A percentile compares a stretch with the other conserved stretches of the same genome.
Conservation (phyloP, 2,329 filamentous ascomycete species). For the Zymoseptoria crescenta region DNA sequence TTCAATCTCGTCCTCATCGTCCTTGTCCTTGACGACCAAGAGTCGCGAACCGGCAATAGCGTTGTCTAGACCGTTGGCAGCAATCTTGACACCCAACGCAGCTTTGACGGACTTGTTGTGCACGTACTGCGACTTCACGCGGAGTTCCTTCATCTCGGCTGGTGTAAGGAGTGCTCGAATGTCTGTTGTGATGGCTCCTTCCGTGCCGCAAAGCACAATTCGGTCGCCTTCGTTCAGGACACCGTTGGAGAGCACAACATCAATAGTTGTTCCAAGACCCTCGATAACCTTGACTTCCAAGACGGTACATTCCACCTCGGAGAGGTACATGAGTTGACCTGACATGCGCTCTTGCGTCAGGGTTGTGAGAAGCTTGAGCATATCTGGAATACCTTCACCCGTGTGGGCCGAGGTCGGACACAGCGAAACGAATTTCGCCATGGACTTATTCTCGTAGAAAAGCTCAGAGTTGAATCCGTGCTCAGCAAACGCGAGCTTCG, state of each 20-base stretch:
- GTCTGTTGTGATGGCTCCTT: constrained; percentile 90
- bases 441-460: constrained; percentile 96
- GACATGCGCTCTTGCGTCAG: constrained; percentile 98
- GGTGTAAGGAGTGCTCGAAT: constrained; percentile 91
- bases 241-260: constrained; percentile 94
- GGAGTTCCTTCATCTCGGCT: constrained; percentile 83
- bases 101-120: constrained; percentile 99
- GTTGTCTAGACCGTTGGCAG: constrained; percentile 86
- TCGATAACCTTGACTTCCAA: constrained; percentile 99
- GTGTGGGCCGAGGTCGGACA: constrained; percentile 96
- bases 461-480: constrained; percentile 97
- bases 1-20: constrained; percentile 67
- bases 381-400: constrained; percentile 97
- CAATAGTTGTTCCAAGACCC: constrained; percentile 96
- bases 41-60: constrained; percentile 94
- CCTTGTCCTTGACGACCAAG: constrained; percentile 86
- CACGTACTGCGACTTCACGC: constrained; percentile 91
- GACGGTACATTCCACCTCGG: constrained; percentile 94
- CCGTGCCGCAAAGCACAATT: constrained; percentile 91
- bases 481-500: constrained; percentile 89
- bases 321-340: constrained; percentile 93
- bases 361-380: constrained; percentile 89
- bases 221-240: constrained; percentile 88
- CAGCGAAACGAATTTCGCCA: constrained; percentile 89
- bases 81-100: constrained; percentile 96